phyloP scores from a whole-genome alignment of 805 yeast species.

The Cyberlindnera subsufficiens region DNA sequence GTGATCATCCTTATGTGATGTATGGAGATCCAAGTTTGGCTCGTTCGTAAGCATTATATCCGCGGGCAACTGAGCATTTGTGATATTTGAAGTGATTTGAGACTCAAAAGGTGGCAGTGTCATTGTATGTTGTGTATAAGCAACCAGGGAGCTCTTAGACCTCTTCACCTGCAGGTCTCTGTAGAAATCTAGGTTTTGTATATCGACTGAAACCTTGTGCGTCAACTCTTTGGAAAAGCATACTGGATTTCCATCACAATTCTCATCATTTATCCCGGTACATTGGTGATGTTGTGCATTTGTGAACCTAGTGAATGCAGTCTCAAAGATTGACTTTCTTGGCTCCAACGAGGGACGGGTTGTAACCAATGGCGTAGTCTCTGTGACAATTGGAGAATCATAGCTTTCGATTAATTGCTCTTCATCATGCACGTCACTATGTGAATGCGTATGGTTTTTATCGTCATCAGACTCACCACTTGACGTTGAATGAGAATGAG shows the following conservation, averaged over 20 bases:
- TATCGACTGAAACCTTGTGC: slow-evolving; percentile 20
- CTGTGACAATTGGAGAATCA: not conserved
- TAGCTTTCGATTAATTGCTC: slow-evolving; percentile 1
- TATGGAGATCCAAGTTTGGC: slow-evolving; percentile 24
- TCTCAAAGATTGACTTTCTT: slow-evolving; percentile 10
- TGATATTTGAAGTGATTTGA: not conserved
- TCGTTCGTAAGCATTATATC: slow-evolving; percentile 17
- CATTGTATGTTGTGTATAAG: slow-evolving; percentile 11
- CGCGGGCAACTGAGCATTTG: slow-evolving; percentile 2
- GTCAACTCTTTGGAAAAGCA: slow-evolving; percentile 15
- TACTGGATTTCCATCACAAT: slow-evolving; percentile 15
- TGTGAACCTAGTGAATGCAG: slow-evolving; percentile 8
- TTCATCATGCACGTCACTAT: slow-evolving; percentile 1
- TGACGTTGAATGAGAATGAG: slow-evolving; percentile 1
- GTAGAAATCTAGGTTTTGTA: slow-evolving; percentile 22
- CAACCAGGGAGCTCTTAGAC: slow-evolving; percentile 16
- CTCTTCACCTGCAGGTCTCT: slow-evolving; percentile 9
- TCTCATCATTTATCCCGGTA: slow-evolving; percentile 16
- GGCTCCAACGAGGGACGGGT: not conserved
- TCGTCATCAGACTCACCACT: slow-evolving; percentile 3
- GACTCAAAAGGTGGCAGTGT: not conserved
- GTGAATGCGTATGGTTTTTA: slow-evolving; percentile 1
- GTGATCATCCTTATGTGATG: slow-evolving; percentile 40
- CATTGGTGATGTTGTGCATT: slow-evolving; percentile 7
- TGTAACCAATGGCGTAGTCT: not conserved